These are phyloP conservation scores for Metschnikowia similis DNA, from an alignment of 805 yeast genomes.

Conservation along the genomic window DNA sequence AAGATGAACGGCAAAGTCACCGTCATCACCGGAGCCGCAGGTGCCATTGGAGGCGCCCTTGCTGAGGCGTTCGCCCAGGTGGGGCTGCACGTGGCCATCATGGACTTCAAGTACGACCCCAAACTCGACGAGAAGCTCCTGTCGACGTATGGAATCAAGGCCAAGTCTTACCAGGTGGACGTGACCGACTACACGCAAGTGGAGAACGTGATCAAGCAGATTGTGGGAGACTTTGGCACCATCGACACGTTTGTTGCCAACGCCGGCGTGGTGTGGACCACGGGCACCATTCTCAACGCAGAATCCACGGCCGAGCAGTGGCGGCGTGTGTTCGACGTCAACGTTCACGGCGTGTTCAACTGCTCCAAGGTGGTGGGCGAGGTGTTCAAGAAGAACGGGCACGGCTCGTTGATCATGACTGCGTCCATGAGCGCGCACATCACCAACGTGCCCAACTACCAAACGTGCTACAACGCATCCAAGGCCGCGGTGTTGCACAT, in stretches of 20 bases:
- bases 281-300: conserved; percentile 37
- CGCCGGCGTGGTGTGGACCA: conserved; percentile 66
- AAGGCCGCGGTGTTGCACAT: conserved; percentile 21
- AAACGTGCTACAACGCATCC: conserved; percentile 46
- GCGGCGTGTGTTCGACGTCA: conserved; percentile 60
- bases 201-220: conserved; percentile 44
- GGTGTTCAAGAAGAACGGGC: conserved; percentile 66
- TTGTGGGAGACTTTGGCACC: conserved; percentile 67
- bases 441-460: conserved; percentile 82
- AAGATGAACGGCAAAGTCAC: conserved; percentile 22
- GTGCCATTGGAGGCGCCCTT: conserved; percentile 28
- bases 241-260: conserved; percentile 84
- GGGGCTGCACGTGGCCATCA: conserved; percentile 50
- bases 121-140: conserved; percentile 24
- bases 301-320: conserved; percentile 55
- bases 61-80: conserved; percentile 48
- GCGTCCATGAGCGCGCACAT: conserved; percentile 89
- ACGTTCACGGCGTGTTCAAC: conserved; percentile 29
- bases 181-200: conserved; percentile 50
- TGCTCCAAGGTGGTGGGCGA: conserved; percentile 72
- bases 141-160: conserved; percentile 53
- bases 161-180: conserved; percentile 61
- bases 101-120: conserved; percentile 35
- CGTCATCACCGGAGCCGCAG: conserved; percentile 29
- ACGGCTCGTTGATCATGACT: conserved; percentile 77